Conservation (phyloP, 2,329 filamentous ascomycete species). For the Ophiognomonia clavigignenti-juglandacearum region DNA sequence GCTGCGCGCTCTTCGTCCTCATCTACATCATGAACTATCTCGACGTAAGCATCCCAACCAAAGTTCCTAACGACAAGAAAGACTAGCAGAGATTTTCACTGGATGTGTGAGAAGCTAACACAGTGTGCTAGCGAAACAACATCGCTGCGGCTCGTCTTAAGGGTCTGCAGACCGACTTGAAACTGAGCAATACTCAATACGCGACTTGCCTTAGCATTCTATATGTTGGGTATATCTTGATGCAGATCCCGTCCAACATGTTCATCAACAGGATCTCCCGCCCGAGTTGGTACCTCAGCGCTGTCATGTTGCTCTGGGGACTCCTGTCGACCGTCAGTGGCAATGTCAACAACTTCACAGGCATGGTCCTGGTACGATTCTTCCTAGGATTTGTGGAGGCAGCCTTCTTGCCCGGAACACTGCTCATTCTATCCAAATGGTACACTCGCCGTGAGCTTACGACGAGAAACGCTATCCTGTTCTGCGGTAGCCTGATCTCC, state of each 20-base stretch:
- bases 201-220: constrained; percentile 59
- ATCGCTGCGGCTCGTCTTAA: constrained; percentile 63
- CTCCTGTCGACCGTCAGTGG: constrained; percentile 54
- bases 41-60: no score
- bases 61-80: no score
- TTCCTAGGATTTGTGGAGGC: constrained; percentile 60
- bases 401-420: constrained; percentile 58
- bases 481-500: constrained; percentile 55
- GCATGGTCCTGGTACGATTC: constrained; percentile 53
- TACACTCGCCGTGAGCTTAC: constrained; percentile 58
- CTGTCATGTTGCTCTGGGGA: constrained; percentile 56
- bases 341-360: constrained; percentile 44
- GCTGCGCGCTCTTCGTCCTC: constrained; percentile 64
- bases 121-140: constrained; percentile 45
- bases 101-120: constrained; percentile 22
- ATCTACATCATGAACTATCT: constrained; percentile 77
- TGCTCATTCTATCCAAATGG: constrained; percentile 62
- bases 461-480: constrained; percentile 50
- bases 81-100: no score
- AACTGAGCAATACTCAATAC: constrained; percentile 53
- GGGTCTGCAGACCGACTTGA: constrained; percentile 57
- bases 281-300: constrained; percentile 46
- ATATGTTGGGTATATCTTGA: constrained; percentile 62
- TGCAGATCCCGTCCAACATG: constrained; percentile 58
- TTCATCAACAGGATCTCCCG: constrained; percentile 49